Percentiles rank a stretch among this genome's conserved stretches.
Evolutionary conservation across 768 basidiomycete genomes (phyloP).

Genomic region (Agrocybe pediades): DNA sequence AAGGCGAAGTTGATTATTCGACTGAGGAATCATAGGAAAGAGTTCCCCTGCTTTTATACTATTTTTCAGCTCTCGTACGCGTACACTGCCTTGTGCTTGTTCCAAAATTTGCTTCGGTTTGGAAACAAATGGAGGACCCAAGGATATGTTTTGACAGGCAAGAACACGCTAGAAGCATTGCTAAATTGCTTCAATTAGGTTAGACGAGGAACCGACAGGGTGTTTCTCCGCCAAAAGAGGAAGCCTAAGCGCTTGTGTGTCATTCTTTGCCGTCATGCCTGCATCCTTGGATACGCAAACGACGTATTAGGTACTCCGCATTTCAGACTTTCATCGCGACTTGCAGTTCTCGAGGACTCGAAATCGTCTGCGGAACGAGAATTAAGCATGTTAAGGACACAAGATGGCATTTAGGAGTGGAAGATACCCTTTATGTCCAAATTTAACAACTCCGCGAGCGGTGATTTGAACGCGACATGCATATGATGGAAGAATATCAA

Average conservation of each 20-base stretch:
- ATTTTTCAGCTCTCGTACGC: background rate
- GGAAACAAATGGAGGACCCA: background rate
- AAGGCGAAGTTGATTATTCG: conserved; percentile 1
- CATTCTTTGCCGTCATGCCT: background rate
- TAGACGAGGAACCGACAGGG: background rate
- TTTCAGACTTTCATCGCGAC: too few species aligned
- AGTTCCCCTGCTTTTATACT: background rate
- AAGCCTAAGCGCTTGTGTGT: background rate
- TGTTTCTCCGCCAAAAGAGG: background rate
- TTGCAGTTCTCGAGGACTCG: background rate
- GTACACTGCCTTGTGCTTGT: background rate
- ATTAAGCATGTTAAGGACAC: too few species aligned
- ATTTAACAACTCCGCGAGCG: background rate
- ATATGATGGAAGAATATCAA: background rate
- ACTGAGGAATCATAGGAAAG: background rate
- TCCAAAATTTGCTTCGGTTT: background rate
- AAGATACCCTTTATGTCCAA: background rate
- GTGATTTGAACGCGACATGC: background rate
- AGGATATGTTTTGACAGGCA: background rate
- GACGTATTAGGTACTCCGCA: background rate
- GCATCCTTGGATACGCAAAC: background rate
- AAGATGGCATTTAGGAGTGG: background rate
- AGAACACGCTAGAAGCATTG: background rate
- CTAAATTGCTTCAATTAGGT: background rate
- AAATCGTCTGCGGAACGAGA: too few species aligned